These are phyloP conservation scores for Geranomyces variabilis DNA, from an alignment of 192 early-diverging fungal genomes.

Conservation along the genomic window DNA sequence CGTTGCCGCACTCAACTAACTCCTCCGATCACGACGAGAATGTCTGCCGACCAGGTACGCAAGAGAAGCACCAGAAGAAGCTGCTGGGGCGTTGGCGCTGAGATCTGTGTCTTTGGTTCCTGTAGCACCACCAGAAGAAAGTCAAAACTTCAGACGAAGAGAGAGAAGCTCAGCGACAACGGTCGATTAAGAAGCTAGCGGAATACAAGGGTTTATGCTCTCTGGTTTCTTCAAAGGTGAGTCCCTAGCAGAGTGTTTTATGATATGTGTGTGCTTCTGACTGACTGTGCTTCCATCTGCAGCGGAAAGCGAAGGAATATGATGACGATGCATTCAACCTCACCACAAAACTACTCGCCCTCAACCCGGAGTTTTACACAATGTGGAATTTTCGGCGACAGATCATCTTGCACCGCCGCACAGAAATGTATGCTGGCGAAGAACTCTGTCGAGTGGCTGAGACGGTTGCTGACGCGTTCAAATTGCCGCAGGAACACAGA, in stretches of 20 bases:
- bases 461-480: slow-evolving; percentile 18
- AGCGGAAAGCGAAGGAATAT: neutral
- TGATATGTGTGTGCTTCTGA: neutral
- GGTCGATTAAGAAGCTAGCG: slow-evolving; percentile 33
- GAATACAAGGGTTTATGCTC: slow-evolving; percentile 30
- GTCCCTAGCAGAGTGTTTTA: neutral
- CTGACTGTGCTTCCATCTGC: neutral
- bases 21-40: neutral
- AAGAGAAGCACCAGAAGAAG: neutral
- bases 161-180: slow-evolving; percentile 29
- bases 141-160: slow-evolving; percentile 29
- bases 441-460: neutral
- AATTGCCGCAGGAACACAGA: slow-evolving; percentile 22
- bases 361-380: slow-evolving; percentile 92
- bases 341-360: slow-evolving; percentile 72
- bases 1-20: no score
- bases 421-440: neutral
- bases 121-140: slow-evolving; percentile 42
- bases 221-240: slow-evolving; percentile 33
- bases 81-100: neutral
- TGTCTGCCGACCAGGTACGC: neutral
- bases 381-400: slow-evolving; percentile 91
- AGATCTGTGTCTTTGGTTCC: neutral
- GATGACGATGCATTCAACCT: slow-evolving; percentile 59
- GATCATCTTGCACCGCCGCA: slow-evolving; percentile 55